Evolutionary conservation across 352 stramenopile genomes (phyloP).

Genomic region (Phytophthora agathidicida): DNA sequence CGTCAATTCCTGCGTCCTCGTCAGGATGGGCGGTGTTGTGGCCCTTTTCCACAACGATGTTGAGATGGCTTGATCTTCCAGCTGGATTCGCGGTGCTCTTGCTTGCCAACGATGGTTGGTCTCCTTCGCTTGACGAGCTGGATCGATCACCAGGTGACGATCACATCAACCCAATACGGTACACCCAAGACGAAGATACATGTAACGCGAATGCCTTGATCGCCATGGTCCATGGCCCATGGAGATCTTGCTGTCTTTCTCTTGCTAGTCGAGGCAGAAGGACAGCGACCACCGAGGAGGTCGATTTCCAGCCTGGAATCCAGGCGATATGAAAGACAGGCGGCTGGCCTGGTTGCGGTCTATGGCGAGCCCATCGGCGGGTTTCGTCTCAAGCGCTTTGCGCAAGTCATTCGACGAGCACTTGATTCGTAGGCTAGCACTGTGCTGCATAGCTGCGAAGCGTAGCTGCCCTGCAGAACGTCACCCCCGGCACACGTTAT

Average conservation of each 20-base stretch:
- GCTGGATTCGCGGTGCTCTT: slow-evolving; percentile 8
- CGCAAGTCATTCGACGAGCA: slow-evolving; percentile 5
- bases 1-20: slow-evolving; percentile 2
- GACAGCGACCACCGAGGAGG: slow-evolving; percentile 10
- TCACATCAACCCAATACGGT: slow-evolving; percentile 12
- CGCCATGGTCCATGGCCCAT: no score
- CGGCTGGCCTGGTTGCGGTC: not conserved
- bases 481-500: no score
- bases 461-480: no score
- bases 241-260: not conserved
- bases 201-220: no score
- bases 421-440: slow-evolving; percentile 10
- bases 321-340: slow-evolving; percentile 1
- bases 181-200: no score
- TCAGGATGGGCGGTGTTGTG: not conserved
- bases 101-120: not conserved
- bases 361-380: not conserved
- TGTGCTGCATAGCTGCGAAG: no score
- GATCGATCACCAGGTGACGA: slow-evolving; percentile 2
- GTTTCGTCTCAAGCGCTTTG: slow-evolving; percentile 26
- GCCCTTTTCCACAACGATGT: slow-evolving; percentile 8
- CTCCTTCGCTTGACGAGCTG: not conserved
- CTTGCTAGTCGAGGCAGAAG: not conserved
- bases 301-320: not conserved
- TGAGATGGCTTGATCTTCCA: slow-evolving; percentile 18